A percentile compares a stretch with the other conserved stretches of the same genome.
Evolutionary conservation across 2,329 filamentous ascomycete species (phyloP).

Genomic region (Paraphoma sp.): DNA sequence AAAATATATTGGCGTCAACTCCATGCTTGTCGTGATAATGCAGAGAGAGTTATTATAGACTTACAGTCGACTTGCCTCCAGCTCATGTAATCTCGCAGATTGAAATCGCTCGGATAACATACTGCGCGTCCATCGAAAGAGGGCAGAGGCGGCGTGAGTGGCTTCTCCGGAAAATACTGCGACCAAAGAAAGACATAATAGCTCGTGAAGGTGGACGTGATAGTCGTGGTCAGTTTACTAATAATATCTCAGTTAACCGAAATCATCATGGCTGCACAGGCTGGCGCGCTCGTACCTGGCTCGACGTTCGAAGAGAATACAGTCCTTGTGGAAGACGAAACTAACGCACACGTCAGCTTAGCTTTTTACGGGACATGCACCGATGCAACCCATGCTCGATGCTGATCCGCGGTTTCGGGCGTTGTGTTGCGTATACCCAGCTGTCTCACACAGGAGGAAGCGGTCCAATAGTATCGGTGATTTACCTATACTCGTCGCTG

Average conservation of each 20-base stretch:
- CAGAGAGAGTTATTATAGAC: constrained; percentile 37
- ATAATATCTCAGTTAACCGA: constrained; percentile 20
- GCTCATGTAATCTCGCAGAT: constrained; percentile 91
- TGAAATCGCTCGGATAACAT: constrained; percentile 81
- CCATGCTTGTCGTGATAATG: background rate
- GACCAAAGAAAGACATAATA: constrained; percentile 87
- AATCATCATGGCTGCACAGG: background rate
- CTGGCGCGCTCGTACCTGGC: constrained; percentile 63
- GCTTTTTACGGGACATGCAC: constrained; percentile 18
- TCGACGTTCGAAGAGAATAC: constrained; percentile 83
- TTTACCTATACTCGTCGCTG: constrained; percentile 88
- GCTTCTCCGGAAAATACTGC: constrained; percentile 73
- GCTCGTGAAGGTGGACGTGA: constrained; percentile 91
- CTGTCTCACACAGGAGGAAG: constrained; percentile 17
- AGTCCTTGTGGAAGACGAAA: constrained; percentile 87
- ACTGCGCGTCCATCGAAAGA: constrained; percentile 94
- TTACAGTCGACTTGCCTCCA: constrained; percentile 97
- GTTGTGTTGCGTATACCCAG: constrained; percentile 12
- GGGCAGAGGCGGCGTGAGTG: constrained; percentile 76
- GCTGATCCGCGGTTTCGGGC: constrained; percentile 2
- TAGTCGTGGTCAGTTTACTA: constrained; percentile 88
- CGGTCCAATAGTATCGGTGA: constrained; percentile 8
- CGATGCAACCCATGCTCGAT: constrained; percentile 3
- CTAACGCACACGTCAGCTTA: constrained; percentile 58
- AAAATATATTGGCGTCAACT: constrained; percentile 3